These are phyloP conservation scores for Pyropia haitanensis DNA, from an alignment of 23 red algal genomes.

Conservation along the genomic window DNA sequence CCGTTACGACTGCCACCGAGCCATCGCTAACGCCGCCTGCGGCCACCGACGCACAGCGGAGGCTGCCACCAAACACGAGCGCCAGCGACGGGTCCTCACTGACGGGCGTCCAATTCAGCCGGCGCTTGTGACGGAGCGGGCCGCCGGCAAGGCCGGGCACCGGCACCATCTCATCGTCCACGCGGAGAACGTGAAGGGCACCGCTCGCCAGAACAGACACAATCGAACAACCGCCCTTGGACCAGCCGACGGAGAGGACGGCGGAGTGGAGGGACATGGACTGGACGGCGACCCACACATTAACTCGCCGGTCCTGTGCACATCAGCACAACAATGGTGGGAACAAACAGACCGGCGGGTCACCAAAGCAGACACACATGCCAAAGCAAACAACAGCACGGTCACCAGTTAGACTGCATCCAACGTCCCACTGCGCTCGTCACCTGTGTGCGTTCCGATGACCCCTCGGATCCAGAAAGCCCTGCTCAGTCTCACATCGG, in stretches of 20 bases:
- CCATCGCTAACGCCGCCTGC: constrained; percentile 25
- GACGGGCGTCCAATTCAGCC: not conserved
- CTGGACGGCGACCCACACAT: constrained; percentile 44
- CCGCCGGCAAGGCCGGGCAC: not conserved
- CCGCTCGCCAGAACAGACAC: constrained; percentile 38
- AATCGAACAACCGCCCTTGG: constrained; percentile 14
- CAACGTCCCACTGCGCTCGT: too few relatives aligned
- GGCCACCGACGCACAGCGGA: constrained; percentile 38
- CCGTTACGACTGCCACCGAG: constrained; percentile 40
- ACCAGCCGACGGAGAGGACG: constrained; percentile 37
- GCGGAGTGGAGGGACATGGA: constrained; percentile 10
- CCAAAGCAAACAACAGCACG: too few relatives aligned
- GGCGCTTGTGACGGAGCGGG: not conserved
- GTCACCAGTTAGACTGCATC: too few relatives aligned
- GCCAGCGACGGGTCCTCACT: constrained; percentile 20
- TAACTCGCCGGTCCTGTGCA: constrained; percentile 38
- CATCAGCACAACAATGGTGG: too few relatives aligned
- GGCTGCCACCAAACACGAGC: constrained; percentile 17
- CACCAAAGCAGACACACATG: too few relatives aligned
- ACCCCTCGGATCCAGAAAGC: too few relatives aligned
- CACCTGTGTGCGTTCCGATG: too few relatives aligned
- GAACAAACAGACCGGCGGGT: too few relatives aligned
- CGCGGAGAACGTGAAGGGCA: constrained; percentile 28
- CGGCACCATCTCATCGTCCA: constrained; percentile 13
- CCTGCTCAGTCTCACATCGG: too few relatives aligned